These are phyloP conservation scores for Clohesyomyces aquaticus DNA, from an alignment of 495 filamentous ascomycete species.

Conservation along the genomic window DNA sequence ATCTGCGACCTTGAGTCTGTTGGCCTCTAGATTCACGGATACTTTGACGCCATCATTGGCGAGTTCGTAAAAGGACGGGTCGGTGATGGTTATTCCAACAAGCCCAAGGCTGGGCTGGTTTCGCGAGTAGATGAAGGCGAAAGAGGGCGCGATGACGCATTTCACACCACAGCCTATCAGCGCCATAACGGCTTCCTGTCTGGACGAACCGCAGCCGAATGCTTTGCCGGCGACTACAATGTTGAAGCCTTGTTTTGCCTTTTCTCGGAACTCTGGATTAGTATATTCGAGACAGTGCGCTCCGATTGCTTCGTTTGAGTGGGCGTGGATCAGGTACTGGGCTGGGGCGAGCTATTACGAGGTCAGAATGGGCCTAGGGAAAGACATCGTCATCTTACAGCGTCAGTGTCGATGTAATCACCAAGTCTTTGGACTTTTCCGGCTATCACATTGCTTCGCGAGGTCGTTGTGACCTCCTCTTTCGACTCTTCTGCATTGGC, in stretches of 20 bases:
- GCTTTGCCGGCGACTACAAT: conserved; percentile 52
- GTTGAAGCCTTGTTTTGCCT: conserved; percentile 44
- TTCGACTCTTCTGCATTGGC: conserved; percentile 11
- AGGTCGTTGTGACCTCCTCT: not conserved
- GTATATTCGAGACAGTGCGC: conserved; percentile 48
- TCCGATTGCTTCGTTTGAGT: conserved; percentile 44
- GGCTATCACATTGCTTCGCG: conserved; percentile 14
- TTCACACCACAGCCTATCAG: conserved; percentile 43
- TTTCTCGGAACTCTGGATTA: conserved; percentile 49
- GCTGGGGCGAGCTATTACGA: conserved; percentile 42
- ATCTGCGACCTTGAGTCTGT: conserved; percentile 34
- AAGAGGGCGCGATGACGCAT: conserved; percentile 51
- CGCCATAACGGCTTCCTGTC: conserved; percentile 51
- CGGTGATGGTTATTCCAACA: conserved; percentile 46
- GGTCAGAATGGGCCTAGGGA: not conserved
- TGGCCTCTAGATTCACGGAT: conserved; percentile 41
- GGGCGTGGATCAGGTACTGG: conserved; percentile 42
- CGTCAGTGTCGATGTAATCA: conserved; percentile 53
- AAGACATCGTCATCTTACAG: not conserved
- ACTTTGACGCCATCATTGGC: conserved; percentile 45
- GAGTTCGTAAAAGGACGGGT: conserved; percentile 46
- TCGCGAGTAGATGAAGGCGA: conserved; percentile 51
- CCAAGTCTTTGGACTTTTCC: conserved; percentile 49
- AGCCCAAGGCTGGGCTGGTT: conserved; percentile 52
- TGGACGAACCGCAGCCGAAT: conserved; percentile 53